Percentiles rank a stretch among this genome's conserved stretches.
Evolutionary conservation across 2,329 filamentous ascomycete genomes (phyloP).

Genomic region (Claviceps monticola): DNA sequence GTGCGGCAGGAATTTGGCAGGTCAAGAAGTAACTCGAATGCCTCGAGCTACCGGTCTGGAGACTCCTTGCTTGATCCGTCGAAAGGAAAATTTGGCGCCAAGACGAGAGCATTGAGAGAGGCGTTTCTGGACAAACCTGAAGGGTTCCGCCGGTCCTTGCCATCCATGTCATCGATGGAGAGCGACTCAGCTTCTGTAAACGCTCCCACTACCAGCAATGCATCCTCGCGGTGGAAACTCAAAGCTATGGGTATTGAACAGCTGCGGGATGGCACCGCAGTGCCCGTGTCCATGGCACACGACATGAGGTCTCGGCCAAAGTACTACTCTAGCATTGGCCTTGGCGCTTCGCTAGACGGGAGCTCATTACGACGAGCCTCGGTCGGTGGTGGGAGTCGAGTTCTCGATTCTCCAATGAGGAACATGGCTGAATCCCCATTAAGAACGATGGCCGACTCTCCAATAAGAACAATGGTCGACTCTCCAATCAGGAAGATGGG

Average conservation of each 20-base stretch:
- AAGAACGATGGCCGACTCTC: too few relatives aligned
- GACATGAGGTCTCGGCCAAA: constrained; percentile 18
- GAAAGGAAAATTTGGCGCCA: constrained; percentile 13
- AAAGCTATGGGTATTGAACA: constrained; percentile 38
- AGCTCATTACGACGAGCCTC: constrained; percentile 3
- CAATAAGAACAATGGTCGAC: not conserved
- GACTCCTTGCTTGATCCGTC: constrained; percentile 7
- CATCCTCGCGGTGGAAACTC: constrained; percentile 31
- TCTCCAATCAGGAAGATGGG: constrained; percentile 2
- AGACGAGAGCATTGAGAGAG: constrained; percentile 24
- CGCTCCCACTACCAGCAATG: constrained; percentile 19
- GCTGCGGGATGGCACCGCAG: constrained; percentile 37
- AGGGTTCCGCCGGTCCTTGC: constrained; percentile 26
- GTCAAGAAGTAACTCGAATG: constrained; percentile 10
- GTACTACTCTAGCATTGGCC: not conserved
- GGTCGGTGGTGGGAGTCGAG: not conserved
- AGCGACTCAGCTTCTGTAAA: constrained; percentile 13
- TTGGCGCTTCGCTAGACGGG: not conserved
- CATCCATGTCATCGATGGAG: constrained; percentile 18
- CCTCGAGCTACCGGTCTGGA: constrained; percentile 8
- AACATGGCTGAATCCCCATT: too few relatives aligned
- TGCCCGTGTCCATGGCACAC: constrained; percentile 36
- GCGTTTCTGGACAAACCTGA: constrained; percentile 17
- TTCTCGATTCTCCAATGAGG: not conserved
- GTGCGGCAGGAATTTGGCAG: constrained; percentile 15